Conservation (phyloP, 73 alveolate genomes). For the Tetrahymena thermophila region DNA sequence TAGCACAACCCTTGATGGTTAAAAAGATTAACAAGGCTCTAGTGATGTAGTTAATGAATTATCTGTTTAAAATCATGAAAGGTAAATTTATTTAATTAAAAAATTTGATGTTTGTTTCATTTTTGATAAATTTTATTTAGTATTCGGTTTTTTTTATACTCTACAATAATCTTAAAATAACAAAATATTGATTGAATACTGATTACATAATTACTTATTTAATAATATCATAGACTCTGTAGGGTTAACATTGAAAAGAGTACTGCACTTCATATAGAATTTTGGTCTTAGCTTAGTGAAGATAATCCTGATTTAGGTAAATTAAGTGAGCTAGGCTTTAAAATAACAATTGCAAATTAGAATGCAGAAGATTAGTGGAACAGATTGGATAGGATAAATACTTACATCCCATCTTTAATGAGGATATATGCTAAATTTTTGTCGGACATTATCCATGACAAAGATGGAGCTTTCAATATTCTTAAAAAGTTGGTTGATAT, state of each 20-base stretch:
- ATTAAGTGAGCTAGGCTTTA: conserved; percentile 27
- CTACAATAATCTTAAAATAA: too few species aligned
- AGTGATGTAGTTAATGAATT: background rate
- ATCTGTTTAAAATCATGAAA: background rate
- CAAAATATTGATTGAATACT: too few species aligned
- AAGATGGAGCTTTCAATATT: conserved; percentile 13
- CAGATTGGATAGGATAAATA: conserved; percentile 17
- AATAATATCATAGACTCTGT: background rate
- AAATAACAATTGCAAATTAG: conserved; percentile 26
- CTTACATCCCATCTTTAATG: conserved; percentile 41
- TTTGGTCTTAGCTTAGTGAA: conserved; percentile 44
- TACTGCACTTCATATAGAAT: conserved; percentile 25
- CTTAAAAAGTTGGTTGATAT: background rate
- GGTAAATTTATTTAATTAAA: background rate
- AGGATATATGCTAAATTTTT: conserved; percentile 23
- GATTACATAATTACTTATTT: too few species aligned
- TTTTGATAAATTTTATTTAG: background rate
- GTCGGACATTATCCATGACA: conserved; percentile 27
- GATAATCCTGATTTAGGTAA: conserved; percentile 42
- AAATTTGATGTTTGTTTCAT: background rate
- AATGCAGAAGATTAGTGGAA: conserved; percentile 28
- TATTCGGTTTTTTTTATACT: too few species aligned
- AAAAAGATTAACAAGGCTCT: background rate
- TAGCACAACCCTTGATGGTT: background rate
- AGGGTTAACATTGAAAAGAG: conserved; percentile 22